These are phyloP conservation scores for Lithohypha guttulata DNA, from an alignment of 2,329 filamentous ascomycete species.

Conservation along the genomic window DNA sequence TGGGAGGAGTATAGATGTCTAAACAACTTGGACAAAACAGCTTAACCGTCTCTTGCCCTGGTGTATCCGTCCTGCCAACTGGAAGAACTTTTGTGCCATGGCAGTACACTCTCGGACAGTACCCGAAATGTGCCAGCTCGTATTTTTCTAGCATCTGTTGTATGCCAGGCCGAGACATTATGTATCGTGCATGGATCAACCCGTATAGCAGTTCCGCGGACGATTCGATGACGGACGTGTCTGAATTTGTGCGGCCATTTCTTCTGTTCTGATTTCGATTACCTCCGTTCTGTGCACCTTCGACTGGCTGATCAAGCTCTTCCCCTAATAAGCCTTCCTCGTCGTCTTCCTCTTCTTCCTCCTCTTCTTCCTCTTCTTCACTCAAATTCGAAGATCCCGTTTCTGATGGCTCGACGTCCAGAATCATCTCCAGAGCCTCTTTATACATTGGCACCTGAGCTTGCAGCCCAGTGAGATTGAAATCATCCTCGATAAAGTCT, in stretches of 20 bases:
- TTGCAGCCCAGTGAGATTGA: constrained; percentile 92
- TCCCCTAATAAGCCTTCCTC: constrained; percentile 57
- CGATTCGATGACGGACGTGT: constrained; percentile 89
- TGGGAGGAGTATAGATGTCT: constrained; percentile 93
- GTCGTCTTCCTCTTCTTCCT: constrained; percentile 55
- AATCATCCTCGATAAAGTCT: constrained; percentile 99
- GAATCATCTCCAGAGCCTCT: constrained; percentile 96
- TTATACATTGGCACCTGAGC: constrained; percentile 98
- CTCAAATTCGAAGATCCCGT: constrained; percentile 20
- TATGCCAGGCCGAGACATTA: constrained; percentile 89
- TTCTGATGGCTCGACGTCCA: constrained; percentile 95
- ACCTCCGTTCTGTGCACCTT: constrained; percentile 17
- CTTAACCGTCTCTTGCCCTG: constrained; percentile 95
- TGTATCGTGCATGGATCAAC: constrained; percentile 95
- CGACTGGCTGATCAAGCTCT: constrained; percentile 32
- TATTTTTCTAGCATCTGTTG: constrained; percentile 99
- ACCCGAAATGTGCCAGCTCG: constrained; percentile 89
- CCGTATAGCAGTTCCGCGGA: constrained; percentile 98
- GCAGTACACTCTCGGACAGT: constrained; percentile 90
- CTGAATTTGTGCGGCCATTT: constrained; percentile 78
- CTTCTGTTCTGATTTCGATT: constrained; percentile 46
- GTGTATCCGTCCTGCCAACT: constrained; percentile 86
- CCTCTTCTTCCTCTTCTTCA: constrained; percentile 56
- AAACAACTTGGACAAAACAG: constrained; percentile 94
- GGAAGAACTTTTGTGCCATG: constrained; percentile 81